Percentiles rank a stretch among this genome's conserved stretches.
Conservation (phyloP, 805 yeast species). For the Wickerhamomyces canadensis region DNA sequence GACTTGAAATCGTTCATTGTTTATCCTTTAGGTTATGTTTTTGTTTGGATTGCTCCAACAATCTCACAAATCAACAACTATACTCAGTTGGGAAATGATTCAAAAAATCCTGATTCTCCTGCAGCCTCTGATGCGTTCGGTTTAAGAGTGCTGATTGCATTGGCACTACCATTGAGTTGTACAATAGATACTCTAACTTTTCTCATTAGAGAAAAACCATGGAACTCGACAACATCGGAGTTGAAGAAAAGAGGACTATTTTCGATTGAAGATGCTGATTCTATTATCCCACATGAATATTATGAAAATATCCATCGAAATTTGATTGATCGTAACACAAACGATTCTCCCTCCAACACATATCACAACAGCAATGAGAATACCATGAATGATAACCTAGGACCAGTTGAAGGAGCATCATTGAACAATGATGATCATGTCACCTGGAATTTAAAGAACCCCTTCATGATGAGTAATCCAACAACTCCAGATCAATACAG, state of each 20-base stretch:
- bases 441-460: no score
- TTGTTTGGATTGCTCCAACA: conserved; percentile 16
- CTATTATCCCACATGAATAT: neutral
- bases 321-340: no score
- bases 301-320: neutral
- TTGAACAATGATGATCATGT: no score
- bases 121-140: conserved; percentile 4
- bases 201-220: conserved; percentile 70
- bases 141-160: conserved; percentile 38
- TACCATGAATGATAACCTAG: no score
- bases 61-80: conserved; percentile 13
- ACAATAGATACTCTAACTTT: conserved; percentile 72
- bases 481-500: no score
- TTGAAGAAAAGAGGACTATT: neutral
- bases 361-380: no score
- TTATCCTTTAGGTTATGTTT: conserved; percentile 19
- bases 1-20: conserved; percentile 17
- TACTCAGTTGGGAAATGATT: no score
- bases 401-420: no score
- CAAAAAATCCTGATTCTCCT: neutral
- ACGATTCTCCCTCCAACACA: no score
- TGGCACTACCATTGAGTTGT: conserved; percentile 75
- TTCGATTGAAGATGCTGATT: neutral
- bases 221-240: conserved; percentile 32
- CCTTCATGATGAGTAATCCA: no score